Percentiles rank a stretch among this genome's conserved stretches.
phyloP scores from a whole-genome alignment of 2,329 filamentous ascomycete species.

The Samsoniella hepiali region DNA sequence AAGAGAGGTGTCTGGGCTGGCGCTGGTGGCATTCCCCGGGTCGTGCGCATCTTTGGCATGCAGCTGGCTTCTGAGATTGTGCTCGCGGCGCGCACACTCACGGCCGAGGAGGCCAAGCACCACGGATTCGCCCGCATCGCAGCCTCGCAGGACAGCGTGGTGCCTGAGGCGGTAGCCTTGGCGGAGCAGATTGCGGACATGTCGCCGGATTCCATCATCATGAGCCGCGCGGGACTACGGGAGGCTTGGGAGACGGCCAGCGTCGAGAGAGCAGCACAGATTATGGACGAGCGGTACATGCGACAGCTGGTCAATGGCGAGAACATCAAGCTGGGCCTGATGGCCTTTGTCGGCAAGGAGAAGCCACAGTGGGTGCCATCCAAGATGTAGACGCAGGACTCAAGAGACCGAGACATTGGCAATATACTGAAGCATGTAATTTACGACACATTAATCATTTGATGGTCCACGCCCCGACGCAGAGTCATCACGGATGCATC shows the following conservation, averaged over 20 bases:
- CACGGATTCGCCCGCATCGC: conserved; percentile 27
- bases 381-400: conserved; percentile 36
- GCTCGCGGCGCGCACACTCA: conserved; percentile 43
- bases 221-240: conserved; percentile 38
- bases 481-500: background rate
- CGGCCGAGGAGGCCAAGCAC: conserved; percentile 42
- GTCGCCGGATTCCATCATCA: conserved; percentile 37
- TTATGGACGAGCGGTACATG: conserved; percentile 41
- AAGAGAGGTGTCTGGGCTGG: conserved; percentile 52
- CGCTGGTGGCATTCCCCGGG: conserved; percentile 49
- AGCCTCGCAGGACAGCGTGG: conserved; percentile 37
- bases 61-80: conserved; percentile 49
- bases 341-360: conserved; percentile 50
- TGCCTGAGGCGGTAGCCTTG: conserved; percentile 35
- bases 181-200: conserved; percentile 34
- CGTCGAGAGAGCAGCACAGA: conserved; percentile 38
- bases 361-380: conserved; percentile 47
- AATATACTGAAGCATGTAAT: background rate
- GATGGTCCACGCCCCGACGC: background rate
- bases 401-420: background rate
- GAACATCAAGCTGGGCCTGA: conserved; percentile 48
- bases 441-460: background rate
- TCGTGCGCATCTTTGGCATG: conserved; percentile 44
- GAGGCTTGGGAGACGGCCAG: conserved; percentile 39
- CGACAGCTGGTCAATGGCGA: conserved; percentile 39